phyloP scores from a whole-genome alignment of 495 filamentous ascomycete species.

The Alectoria sarmentosa region DNA sequence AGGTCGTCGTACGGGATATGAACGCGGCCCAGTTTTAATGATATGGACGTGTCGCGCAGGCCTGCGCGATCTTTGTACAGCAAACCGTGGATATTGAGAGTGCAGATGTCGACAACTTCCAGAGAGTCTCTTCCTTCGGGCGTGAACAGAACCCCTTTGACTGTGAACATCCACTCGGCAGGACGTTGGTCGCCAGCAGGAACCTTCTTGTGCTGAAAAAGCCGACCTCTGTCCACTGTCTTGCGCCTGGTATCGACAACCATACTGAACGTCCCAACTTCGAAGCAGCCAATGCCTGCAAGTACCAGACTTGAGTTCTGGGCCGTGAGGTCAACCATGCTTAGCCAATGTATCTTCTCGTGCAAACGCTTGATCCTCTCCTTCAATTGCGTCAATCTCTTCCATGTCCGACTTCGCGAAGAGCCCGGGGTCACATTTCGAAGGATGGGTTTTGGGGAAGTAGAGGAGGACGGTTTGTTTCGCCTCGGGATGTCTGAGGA shows the following conservation, averaged over 20 bases:
- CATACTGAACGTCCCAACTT: slow-evolving; percentile 76
- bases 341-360: slow-evolving; percentile 78
- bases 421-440: slow-evolving; percentile 20
- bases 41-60: slow-evolving; percentile 81
- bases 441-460: slow-evolving; percentile 22
- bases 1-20: slow-evolving; percentile 90
- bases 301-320: slow-evolving; percentile 69
- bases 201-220: slow-evolving; percentile 78
- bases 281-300: slow-evolving; percentile 71
- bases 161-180: slow-evolving; percentile 87
- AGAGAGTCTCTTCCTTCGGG: slow-evolving; percentile 75
- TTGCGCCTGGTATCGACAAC: slow-evolving; percentile 86
- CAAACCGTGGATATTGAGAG: slow-evolving; percentile 83
- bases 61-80: slow-evolving; percentile 85
- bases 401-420: slow-evolving; percentile 69
- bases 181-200: slow-evolving; percentile 66
- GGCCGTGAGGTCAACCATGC: slow-evolving; percentile 84
- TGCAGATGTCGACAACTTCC: slow-evolving; percentile 85
- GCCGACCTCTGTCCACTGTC: slow-evolving; percentile 81
- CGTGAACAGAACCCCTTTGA: slow-evolving; percentile 80
- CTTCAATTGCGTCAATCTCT: slow-evolving; percentile 63
- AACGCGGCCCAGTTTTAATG: slow-evolving; percentile 81
- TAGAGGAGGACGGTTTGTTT: slow-evolving; percentile 20
- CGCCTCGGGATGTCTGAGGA: slow-evolving; percentile 10
- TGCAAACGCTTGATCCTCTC: slow-evolving; percentile 81